A percentile compares a stretch with the other conserved stretches of the same genome.
These are phyloP conservation scores for Endoconidiophora laricicola DNA, from an alignment of 2,329 filamentous ascomycete species.

Conservation along the genomic window DNA sequence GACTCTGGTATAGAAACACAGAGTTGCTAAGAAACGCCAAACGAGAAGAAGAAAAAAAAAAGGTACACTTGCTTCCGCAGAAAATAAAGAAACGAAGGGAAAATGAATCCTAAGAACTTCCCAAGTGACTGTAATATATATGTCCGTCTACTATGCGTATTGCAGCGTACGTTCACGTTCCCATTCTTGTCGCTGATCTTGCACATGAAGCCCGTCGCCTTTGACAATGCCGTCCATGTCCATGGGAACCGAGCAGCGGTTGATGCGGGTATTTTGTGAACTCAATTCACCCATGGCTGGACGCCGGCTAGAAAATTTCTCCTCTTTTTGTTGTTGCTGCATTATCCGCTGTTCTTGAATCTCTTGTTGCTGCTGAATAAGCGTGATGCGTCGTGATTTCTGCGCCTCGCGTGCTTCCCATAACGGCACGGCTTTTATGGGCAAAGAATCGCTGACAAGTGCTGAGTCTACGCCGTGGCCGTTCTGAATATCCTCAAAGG, in stretches of 20 bases:
- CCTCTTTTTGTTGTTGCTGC: not conserved
- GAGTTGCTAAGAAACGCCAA: too few relatives aligned
- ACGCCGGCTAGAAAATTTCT: not conserved
- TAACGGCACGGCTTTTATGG: slow-evolving; percentile 3
- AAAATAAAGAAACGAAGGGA: not conserved
- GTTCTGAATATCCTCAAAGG: slow-evolving; percentile 12
- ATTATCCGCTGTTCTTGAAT: too few relatives aligned
- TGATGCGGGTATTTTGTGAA: slow-evolving; percentile 1
- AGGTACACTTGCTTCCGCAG: not conserved
- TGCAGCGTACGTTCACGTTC: not conserved
- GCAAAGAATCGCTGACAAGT: slow-evolving; percentile 1
- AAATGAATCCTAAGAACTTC: not conserved
- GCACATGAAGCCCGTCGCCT: not conserved
- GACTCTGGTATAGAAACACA: not conserved
- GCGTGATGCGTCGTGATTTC: too few relatives aligned
- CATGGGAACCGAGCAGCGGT: slow-evolving; percentile 1
- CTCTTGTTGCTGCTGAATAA: too few relatives aligned
- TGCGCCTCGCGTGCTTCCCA: slow-evolving; percentile 4
- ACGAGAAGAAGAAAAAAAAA: not conserved
- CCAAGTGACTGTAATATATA: not conserved
- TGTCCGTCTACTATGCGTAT: not conserved
- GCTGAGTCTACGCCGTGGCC: not conserved
- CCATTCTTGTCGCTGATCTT: not conserved
- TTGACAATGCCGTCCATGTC: slow-evolving; percentile 5
- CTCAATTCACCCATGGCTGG: slow-evolving; percentile 3